Base-by-base conservation (phyloP, 1,139 yeast genomes). In the Lodderomyces elongisporus region DNA sequence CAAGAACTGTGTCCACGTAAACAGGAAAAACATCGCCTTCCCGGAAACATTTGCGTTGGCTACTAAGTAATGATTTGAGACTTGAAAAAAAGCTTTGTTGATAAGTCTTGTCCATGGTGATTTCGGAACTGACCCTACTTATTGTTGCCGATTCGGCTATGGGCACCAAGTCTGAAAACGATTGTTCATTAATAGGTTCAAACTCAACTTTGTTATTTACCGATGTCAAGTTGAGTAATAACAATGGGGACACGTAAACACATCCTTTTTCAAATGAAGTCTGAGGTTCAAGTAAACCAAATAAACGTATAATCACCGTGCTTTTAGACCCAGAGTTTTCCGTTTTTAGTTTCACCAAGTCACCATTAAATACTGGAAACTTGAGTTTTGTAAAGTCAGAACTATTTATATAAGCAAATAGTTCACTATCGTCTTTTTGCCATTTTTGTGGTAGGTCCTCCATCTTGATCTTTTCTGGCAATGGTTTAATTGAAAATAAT, bases 21-120 rank as follows among this genome's bases (percentile, higher is more conserved):
- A 91, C 77, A 0, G 95, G 91, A 32, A 91, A 71, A 28, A 79
- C 52, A 49, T 87, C 95, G 18, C 77, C 79, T 14, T 63, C 53
- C 22, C 64, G 63, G 1, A 88, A 77, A 6, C 85, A 63, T 38
- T 94, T 73, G 29, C 67, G 59, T 25, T 65, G 64, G 1, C 60
- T 51, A 41, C 82, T 82, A 50, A 91, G 84, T 38, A 74, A 70
- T 0, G 72, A 51, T 49, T 84, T 74, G 43, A 87, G 60, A 34
- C 81, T 78, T 5, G 78, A 60, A 35, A 83, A 64, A 48, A 85
- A 78, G 33, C 79, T 66, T 40, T 71, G 74, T 52, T 88, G 93
- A 46, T 68, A 70, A 0, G 78, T 62, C 36, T 77, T 69, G 45
- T 82, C 88, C 47, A 85, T 67, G 0, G 94, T 78, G 1, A 76